Evolutionary conservation across 495 filamentous ascomycete species (phyloP).

Genomic region (Penicillium verhagenii): DNA sequence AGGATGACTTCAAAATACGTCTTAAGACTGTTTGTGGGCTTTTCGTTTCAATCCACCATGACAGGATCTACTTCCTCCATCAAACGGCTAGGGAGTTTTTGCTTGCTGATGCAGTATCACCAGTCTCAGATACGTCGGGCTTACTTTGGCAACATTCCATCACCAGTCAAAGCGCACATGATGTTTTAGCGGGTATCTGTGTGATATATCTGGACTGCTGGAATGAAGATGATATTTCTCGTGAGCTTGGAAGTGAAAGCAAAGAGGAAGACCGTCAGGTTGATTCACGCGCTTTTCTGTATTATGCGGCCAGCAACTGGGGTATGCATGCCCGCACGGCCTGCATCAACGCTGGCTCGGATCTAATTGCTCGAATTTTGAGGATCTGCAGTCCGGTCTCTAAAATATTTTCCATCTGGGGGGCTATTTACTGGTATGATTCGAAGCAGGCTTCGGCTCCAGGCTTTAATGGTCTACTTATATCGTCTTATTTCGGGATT

Average conservation of each 20-base stretch:
- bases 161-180: conserved; percentile 19
- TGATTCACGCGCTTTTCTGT: neutral
- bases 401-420: neutral
- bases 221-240: neutral
- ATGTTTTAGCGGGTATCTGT: conserved; percentile 33
- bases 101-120: conserved; percentile 11
- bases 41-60: conserved; percentile 34
- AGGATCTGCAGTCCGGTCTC: neutral
- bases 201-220: conserved; percentile 27
- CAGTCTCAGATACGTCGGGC: neutral
- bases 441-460: too few species aligned
- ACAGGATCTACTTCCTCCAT: conserved; percentile 39
- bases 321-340: neutral
- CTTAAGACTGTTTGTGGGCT: conserved; percentile 38
- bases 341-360: neutral
- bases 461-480: too few species aligned
- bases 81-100: conserved; percentile 44
- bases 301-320: neutral
- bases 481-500: conserved; percentile 10
- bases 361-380: neutral
- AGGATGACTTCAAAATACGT: conserved; percentile 21
- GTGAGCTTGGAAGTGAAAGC: neutral
- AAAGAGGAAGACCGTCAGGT: neutral
- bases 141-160: conserved; percentile 23
- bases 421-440: too few species aligned